These are phyloP conservation scores for Bauhinia variegata DNA, from an alignment of 306 rosid genomes.

Conservation along the genomic window DNA sequence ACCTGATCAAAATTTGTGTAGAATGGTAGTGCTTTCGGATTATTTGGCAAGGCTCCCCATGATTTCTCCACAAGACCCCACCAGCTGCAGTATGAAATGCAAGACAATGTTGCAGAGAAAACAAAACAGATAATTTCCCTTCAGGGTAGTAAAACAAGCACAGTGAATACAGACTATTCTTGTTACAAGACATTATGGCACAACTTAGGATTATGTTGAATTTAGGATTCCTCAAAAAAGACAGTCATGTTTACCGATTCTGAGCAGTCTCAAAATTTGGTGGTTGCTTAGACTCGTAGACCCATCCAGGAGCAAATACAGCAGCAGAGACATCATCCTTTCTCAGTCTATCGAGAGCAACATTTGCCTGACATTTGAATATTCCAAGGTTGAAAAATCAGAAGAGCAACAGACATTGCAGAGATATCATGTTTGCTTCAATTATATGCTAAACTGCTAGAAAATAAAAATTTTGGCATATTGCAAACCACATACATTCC, in stretches of 20 bases:
- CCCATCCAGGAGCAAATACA: conserved; percentile 96
- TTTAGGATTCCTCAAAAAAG: conserved; percentile 11
- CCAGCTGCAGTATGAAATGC: conserved; percentile 71
- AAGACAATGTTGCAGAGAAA: conserved; percentile 35
- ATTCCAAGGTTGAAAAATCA: conserved; percentile 33
- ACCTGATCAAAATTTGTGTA: conserved; percentile 95
- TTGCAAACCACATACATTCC: conserved; percentile 69
- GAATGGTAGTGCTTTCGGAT: conserved; percentile 66
- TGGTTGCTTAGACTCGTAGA: conserved; percentile 73
- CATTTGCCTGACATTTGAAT: conserved; percentile 63
- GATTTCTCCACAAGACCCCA: conserved; percentile 89
- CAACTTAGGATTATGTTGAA: too few relatives aligned
- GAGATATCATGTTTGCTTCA: conserved; percentile 22
- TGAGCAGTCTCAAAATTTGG: conserved; percentile 88
- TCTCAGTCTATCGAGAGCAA: conserved; percentile 73
- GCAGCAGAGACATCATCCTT: conserved; percentile 79
- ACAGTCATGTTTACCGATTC: conserved; percentile 60
- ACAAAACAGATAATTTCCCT: background rate
- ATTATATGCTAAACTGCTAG: conserved; percentile 5
- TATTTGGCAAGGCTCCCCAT: conserved; percentile 64
- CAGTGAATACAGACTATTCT: too few relatives aligned
- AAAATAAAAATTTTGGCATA: conserved; percentile 12
- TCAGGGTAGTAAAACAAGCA: too few relatives aligned
- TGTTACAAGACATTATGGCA: too few relatives aligned
- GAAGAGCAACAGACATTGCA: background rate